Percentiles rank a stretch among this genome's conserved stretches.
Conservation (phyloP, 208 protist species). For the Acanthamoeba lenticulata region DNA sequence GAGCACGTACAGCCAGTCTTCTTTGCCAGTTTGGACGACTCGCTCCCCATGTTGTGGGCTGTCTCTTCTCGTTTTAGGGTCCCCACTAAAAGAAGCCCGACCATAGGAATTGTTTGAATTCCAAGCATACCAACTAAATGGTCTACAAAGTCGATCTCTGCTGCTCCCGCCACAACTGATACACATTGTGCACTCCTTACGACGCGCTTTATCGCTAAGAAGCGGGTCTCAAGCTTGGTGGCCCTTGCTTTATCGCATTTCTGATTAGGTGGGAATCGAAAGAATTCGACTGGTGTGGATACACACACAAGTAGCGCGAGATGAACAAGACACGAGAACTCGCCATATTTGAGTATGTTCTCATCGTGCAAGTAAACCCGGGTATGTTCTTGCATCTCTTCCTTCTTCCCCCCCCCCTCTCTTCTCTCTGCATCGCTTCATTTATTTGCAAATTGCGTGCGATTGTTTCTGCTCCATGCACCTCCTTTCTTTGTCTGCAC, state of each 20-base stretch:
- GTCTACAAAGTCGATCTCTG: too few relatives aligned
- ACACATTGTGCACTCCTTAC: too few relatives aligned
- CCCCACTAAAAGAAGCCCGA: too few relatives aligned
- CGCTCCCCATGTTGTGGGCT: background rate
- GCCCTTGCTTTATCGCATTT: too few relatives aligned
- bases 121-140: background rate
- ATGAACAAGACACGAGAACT: constrained; percentile 31
- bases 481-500: background rate
- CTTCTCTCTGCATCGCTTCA: background rate
- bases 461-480: background rate
- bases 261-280: too few relatives aligned
- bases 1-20: constrained; percentile 5
- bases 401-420: background rate
- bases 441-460: too few relatives aligned
- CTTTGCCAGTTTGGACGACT: constrained; percentile 25
- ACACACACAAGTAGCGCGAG: background rate
- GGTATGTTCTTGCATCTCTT: background rate
- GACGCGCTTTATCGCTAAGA: too few relatives aligned
- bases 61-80: background rate
- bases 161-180: too few relatives aligned
- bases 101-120: too few relatives aligned
- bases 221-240: too few relatives aligned
- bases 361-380: constrained; percentile 42
- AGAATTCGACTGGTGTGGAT: too few relatives aligned
- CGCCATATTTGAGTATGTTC: constrained; percentile 65